phyloP scores from a whole-genome alignment of 306 rosid genomes.

The Quercus wislizeni region DNA sequence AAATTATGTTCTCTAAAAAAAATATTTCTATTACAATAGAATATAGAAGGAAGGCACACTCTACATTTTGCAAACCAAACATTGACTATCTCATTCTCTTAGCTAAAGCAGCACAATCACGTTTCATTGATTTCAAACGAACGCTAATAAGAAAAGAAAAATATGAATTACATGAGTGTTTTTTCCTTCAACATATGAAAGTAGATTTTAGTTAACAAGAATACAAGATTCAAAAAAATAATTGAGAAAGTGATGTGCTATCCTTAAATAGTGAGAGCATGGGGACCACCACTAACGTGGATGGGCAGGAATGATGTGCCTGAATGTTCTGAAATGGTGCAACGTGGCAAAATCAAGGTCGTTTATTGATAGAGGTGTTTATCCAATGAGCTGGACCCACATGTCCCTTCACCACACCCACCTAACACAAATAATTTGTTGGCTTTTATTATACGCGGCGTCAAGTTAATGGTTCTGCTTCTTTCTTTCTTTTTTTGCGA shows the following conservation, averaged over 20 bases:
- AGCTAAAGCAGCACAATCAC: no score
- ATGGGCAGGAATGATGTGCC: background rate
- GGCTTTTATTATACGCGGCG: conserved; percentile 41
- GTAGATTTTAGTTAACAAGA: no score
- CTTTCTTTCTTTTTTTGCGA: background rate
- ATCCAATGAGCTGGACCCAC: conserved; percentile 41
- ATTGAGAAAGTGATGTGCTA: background rate
- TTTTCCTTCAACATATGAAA: no score
- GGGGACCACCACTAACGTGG: background rate
- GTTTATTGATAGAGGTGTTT: conserved; percentile 13
- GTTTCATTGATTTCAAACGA: no score
- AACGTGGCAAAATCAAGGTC: conserved; percentile 28
- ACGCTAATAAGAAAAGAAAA: no score
- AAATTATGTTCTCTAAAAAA: no score
- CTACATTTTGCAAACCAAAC: no score
- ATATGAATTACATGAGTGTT: no score
- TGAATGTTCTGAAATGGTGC: background rate
- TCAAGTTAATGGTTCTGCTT: conserved; percentile 25
- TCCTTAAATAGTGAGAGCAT: background rate
- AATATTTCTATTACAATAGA: no score
- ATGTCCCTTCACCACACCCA: background rate
- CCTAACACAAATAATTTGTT: background rate
- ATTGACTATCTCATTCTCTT: no score
- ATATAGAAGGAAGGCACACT: no score
- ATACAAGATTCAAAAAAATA: background rate